Evolutionary conservation across 192 early-diverging fungal species (phyloP).

Genomic region (Coemansia sp.): DNA sequence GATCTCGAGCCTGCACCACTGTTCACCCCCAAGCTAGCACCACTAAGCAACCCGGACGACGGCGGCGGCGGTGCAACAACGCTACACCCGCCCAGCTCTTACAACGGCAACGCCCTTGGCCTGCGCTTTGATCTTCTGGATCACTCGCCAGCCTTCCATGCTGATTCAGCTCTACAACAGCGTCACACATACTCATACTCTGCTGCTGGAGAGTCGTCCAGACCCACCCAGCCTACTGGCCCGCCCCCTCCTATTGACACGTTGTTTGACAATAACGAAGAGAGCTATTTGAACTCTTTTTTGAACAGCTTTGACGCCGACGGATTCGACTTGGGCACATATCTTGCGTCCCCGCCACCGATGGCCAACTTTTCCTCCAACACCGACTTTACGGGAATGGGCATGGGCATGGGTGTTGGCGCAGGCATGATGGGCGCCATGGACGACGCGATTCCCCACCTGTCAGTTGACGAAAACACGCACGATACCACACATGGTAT

Average conservation of each 20-base stretch:
- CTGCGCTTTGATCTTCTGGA: constrained; percentile 8
- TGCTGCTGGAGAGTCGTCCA: background rate
- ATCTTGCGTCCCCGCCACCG: constrained; percentile 40
- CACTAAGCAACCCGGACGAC: constrained; percentile 1
- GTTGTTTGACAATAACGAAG: constrained; percentile 50
- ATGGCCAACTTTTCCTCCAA: constrained; percentile 40
- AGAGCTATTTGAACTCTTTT: constrained; percentile 53
- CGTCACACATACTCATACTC: constrained; percentile 14
- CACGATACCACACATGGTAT: constrained; percentile 22
- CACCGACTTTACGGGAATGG: constrained; percentile 41
- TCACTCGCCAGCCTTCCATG: background rate
- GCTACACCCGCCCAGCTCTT: background rate
- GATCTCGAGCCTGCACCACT: constrained; percentile 50
- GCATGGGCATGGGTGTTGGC: constrained; percentile 52
- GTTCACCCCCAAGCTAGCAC: constrained; percentile 22
- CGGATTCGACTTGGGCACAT: constrained; percentile 32
- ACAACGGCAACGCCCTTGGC: constrained; percentile 17
- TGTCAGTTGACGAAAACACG: constrained; percentile 40
- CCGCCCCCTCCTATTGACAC: constrained; percentile 18
- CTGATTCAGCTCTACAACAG: constrained; percentile 10
- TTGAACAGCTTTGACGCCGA: constrained; percentile 53
- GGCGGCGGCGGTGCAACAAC: background rate
- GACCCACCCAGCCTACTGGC: background rate
- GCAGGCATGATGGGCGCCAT: constrained; percentile 53
- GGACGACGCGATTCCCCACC: constrained; percentile 52